Percentiles rank a stretch among this genome's conserved stretches.
phyloP scores from a whole-genome alignment of 805 yeast species.

The Cyberlindnera euphorbiiphila region DNA sequence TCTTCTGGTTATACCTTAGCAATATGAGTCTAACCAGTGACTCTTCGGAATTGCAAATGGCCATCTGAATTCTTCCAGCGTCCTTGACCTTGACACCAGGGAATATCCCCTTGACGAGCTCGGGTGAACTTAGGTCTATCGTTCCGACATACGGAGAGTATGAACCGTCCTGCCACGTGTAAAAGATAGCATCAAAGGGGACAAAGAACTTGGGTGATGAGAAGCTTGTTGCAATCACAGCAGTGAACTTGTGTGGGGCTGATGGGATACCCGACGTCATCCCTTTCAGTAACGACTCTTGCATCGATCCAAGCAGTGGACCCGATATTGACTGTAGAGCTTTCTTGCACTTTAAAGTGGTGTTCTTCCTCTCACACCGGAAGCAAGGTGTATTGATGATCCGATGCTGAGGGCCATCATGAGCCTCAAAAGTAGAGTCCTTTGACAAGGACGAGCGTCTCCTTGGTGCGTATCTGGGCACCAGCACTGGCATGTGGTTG shows the following conservation, averaged over 20 bases:
- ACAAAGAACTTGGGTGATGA: slow-evolving; percentile 5
- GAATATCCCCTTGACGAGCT: slow-evolving; percentile 7
- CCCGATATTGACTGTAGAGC: neutral
- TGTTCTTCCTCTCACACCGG: slow-evolving; percentile 7
- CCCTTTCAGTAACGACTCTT: slow-evolving; percentile 24
- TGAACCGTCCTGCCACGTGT: slow-evolving; percentile 19
- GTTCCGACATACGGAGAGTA: slow-evolving; percentile 32
- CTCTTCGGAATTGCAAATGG: slow-evolving; percentile 30
- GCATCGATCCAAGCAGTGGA: slow-evolving; percentile 19
- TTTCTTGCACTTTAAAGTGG: neutral
- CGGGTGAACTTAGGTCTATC: slow-evolving; percentile 24
- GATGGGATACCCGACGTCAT: slow-evolving; percentile 21
- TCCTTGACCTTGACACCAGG: slow-evolving; percentile 25
- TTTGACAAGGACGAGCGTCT: slow-evolving; percentile 10
- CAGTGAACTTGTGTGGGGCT: slow-evolving; percentile 25
- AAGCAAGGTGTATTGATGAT: slow-evolving; percentile 4
- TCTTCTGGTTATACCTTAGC: slow-evolving; percentile 27
- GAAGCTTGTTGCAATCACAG: slow-evolving; percentile 20
- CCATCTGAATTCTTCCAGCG: slow-evolving; percentile 29
- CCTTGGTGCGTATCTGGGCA: slow-evolving; percentile 1
- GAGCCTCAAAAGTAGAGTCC: slow-evolving; percentile 2
- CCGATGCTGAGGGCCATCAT: neutral
- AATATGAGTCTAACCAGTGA: slow-evolving; percentile 26
- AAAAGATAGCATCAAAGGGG: slow-evolving; percentile 28
- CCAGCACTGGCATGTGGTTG: slow-evolving; percentile 9